phyloP scores from a whole-genome alignment of 2,329 filamentous ascomycete genomes.

The Xylaria sp. region DNA sequence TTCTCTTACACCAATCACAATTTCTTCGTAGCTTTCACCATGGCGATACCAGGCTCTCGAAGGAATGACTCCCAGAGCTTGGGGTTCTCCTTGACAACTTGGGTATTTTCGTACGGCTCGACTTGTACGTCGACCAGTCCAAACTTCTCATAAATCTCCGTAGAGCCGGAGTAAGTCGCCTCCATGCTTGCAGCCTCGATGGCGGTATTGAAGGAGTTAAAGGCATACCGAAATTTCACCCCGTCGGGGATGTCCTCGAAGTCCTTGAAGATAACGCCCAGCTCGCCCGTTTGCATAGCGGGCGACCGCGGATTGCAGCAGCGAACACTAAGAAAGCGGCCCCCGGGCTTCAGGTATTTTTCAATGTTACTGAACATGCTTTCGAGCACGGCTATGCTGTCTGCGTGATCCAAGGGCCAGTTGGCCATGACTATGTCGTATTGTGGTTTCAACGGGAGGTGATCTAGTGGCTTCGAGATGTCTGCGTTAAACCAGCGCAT shows the following conservation, averaged over 20 bases:
- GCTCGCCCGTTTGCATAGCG: conserved; percentile 30
- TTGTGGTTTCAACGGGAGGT: conserved; percentile 31
- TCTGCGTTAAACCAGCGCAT: conserved; percentile 46
- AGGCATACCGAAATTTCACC: conserved; percentile 35
- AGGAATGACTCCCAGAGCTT: conserved; percentile 43
- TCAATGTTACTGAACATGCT: conserved; percentile 47
- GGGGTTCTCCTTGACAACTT: conserved; percentile 38
- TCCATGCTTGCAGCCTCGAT: conserved; percentile 41
- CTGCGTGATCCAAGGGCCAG: conserved; percentile 49
- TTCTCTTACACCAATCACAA: not conserved
- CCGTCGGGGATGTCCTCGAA: conserved; percentile 39
- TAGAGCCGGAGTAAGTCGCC: conserved; percentile 38
- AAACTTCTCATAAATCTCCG: conserved; percentile 41
- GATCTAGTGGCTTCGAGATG: conserved; percentile 40
- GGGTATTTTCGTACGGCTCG: conserved; percentile 39
- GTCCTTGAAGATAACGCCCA: conserved; percentile 36
- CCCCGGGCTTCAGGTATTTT: conserved; percentile 44
- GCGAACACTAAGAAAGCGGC: conserved; percentile 45
- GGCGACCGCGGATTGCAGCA: conserved; percentile 32
- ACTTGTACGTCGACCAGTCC: conserved; percentile 41
- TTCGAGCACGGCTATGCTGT: conserved; percentile 39
- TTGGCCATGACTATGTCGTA: conserved; percentile 51
- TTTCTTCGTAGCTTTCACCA: conserved; percentile 41
- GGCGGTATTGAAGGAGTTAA: conserved; percentile 26
- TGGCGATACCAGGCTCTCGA: conserved; percentile 35